These are phyloP conservation scores for Obba rivulosa DNA, from an alignment of 768 basidiomycete genomes.

Conservation along the genomic window DNA sequence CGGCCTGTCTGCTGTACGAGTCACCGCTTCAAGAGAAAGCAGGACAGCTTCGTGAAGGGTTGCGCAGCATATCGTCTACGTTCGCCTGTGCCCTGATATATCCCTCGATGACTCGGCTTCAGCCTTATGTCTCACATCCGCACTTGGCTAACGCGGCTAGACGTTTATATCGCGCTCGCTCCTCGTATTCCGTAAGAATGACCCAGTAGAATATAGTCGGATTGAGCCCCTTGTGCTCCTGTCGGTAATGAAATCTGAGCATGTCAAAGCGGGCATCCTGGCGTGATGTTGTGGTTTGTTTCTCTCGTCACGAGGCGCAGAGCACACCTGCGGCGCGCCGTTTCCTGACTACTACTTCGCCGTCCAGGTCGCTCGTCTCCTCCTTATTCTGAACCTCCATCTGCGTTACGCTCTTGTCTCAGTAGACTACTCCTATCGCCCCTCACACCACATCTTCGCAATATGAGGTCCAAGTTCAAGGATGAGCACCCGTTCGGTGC, in stretches of 20 bases:
- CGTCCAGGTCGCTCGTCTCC: constrained; percentile 13
- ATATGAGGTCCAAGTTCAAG: constrained; percentile 94
- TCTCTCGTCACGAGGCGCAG: constrained; percentile 15
- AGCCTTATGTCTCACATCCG: too few species aligned
- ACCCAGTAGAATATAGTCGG: too few species aligned
- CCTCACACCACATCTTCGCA: constrained; percentile 10
- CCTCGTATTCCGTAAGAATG: too few species aligned
- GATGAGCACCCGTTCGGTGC: constrained; percentile 98
- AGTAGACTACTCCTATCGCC: background rate
- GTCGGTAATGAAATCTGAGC: background rate
- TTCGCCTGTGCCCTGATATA: too few species aligned
- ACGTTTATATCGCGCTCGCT: too few species aligned
- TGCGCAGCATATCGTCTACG: too few species aligned
- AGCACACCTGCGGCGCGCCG: constrained; percentile 16
- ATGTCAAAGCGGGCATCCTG: constrained; percentile 12
- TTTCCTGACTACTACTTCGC: constrained; percentile 18
- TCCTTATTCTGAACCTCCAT: constrained; percentile 9
- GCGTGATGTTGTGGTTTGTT: constrained; percentile 20
- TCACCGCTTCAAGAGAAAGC: too few species aligned
- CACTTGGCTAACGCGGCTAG: too few species aligned
- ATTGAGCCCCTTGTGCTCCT: too few species aligned
- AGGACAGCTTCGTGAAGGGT: too few species aligned
- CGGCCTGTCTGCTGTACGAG: too few species aligned
- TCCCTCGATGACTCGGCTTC: too few species aligned
- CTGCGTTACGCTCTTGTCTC: background rate